These are phyloP conservation scores for Zizania latifolia DNA, from an alignment of 176 grass and related monocot species.

Conservation along the genomic window DNA sequence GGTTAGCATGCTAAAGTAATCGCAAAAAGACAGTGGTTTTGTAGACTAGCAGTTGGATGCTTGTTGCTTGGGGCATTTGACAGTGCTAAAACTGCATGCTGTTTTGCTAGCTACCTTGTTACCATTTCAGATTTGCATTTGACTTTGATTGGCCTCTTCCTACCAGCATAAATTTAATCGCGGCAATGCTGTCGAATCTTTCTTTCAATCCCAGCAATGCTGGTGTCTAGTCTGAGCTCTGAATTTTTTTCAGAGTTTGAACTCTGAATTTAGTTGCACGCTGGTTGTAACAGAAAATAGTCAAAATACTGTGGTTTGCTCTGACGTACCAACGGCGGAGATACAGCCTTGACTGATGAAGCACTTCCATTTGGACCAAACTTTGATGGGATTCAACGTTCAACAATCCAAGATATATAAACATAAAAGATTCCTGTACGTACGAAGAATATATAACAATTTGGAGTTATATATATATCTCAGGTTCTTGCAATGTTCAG, in stretches of 20 bases:
- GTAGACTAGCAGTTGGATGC: slow-evolving; percentile 14
- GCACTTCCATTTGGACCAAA: not conserved
- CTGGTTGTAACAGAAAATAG: not conserved
- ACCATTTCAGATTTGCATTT: slow-evolving; percentile 32
- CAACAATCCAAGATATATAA: not conserved
- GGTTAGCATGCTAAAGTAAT: not conserved
- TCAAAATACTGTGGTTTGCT: not conserved
- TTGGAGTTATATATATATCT: not conserved
- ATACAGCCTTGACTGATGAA: slow-evolving; percentile 10
- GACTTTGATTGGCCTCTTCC: slow-evolving; percentile 35
- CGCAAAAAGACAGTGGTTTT: not conserved
- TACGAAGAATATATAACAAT: not conserved
- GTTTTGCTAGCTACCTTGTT: not conserved
- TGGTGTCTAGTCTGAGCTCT: not conserved
- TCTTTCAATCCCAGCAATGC: not conserved
- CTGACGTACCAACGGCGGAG: not conserved
- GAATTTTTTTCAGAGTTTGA: no score
- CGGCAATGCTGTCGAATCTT: not conserved
- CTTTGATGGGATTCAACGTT: slow-evolving; percentile 14
- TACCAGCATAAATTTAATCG: not conserved
- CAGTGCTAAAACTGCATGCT: not conserved
- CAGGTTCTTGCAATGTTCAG: not conserved
- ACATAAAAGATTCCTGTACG: not conserved
- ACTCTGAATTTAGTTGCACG: slow-evolving; percentile 18
- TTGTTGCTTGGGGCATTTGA: slow-evolving; percentile 3